A percentile compares a stretch with the other conserved stretches of the same genome.
phyloP scores from a whole-genome alignment of 495 filamentous ascomycete genomes.

The Achaetomiella virescens region DNA sequence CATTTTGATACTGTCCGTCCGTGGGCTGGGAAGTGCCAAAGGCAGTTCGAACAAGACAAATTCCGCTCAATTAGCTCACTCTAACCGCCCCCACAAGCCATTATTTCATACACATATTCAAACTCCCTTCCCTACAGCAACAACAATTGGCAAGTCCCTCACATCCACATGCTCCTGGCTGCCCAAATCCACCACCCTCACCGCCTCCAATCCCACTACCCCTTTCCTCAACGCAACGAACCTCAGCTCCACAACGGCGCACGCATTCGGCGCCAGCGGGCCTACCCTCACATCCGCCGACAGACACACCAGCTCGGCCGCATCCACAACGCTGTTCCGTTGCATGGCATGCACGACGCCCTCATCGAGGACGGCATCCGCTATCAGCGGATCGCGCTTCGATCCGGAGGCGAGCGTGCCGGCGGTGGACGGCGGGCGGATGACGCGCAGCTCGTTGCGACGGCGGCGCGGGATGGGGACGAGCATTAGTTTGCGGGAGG shows the following conservation, averaged over 20 bases:
- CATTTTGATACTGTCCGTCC: background rate
- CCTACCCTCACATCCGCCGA: slow-evolving; percentile 81
- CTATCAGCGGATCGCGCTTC: slow-evolving; percentile 38
- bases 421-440: slow-evolving; percentile 46
- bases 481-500: slow-evolving; percentile 67
- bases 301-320: slow-evolving; percentile 69
- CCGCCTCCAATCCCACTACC: slow-evolving; percentile 67
- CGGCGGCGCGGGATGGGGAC: slow-evolving; percentile 74
- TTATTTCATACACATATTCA: slow-evolving; percentile 27
- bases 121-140: slow-evolving; percentile 42
- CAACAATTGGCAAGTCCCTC: slow-evolving; percentile 67
- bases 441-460: slow-evolving; percentile 56
- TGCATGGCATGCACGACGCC: slow-evolving; percentile 79
- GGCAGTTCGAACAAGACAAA: no score
- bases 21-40: no score
- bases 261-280: slow-evolving; percentile 68
- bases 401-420: background rate
- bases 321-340: slow-evolving; percentile 62
- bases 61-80: no score
- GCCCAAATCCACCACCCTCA: slow-evolving; percentile 75
- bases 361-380: slow-evolving; percentile 79
- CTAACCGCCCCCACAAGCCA: no score
- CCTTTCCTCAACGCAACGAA: slow-evolving; percentile 74
- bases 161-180: slow-evolving; percentile 80
- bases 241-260: slow-evolving; percentile 70